Percentiles rank a stretch among this genome's conserved stretches.
Conservation (phyloP, 164 flowering plant genomes). For the Brasenia schreberi region DNA sequence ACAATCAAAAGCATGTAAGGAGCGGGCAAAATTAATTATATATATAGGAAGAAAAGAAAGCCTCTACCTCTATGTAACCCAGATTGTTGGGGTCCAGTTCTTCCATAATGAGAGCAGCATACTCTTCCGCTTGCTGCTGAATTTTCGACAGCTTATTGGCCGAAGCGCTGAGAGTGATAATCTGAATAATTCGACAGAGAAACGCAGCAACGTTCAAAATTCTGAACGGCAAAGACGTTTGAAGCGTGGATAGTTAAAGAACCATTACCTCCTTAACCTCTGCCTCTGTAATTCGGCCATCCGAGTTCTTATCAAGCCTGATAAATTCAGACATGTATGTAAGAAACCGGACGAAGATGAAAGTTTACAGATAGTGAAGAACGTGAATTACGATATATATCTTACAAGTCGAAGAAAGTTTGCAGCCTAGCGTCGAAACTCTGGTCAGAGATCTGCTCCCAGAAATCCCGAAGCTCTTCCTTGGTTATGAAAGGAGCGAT, state of each 20-base stretch:
- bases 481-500: constrained; percentile 19
- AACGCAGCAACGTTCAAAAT: neutral
- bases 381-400: neutral
- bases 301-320: constrained; percentile 90
- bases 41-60: neutral
- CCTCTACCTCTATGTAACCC: constrained; percentile 35
- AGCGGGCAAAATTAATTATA: neutral
- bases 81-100: constrained; percentile 36
- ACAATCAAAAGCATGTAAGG: neutral
- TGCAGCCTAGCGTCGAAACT: constrained; percentile 65
- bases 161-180: constrained; percentile 37
- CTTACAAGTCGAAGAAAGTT: constrained; percentile 61
- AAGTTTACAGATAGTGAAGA: neutral
- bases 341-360: neutral
- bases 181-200: constrained; percentile 11
- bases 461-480: constrained; percentile 36
- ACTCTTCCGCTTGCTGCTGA: constrained; percentile 40
- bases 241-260: no score
- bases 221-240: no score
- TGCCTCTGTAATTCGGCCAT: constrained; percentile 62
- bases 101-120: constrained; percentile 57
- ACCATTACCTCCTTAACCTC: constrained; percentile 66
- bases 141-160: constrained; percentile 41
- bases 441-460: constrained; percentile 56
- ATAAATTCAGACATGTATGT: neutral